Base-by-base conservation (phyloP, 768 basidiomycete species). In the Serendipita indica region DNA sequence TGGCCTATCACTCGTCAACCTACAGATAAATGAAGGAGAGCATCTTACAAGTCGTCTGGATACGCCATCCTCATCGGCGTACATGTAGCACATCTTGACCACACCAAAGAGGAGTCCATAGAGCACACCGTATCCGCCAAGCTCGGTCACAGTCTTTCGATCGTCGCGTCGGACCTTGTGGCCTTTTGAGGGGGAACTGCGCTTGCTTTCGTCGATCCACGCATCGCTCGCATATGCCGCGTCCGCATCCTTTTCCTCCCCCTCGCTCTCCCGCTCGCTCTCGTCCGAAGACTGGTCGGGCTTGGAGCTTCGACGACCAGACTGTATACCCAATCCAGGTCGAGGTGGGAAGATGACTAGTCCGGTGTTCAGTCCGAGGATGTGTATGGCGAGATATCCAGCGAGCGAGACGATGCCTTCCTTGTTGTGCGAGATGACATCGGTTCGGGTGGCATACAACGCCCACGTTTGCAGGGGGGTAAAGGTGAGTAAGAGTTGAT, bases 351-450 rank as follows among this genome's bases (percentile, higher is more conserved):
- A 77, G 33, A 93, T 67, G 32, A 91, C 69, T 0, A 88, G 85
- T 1, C 94, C 96, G 0, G 80, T 75, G 1, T 86, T 82, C 18
- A 92, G 72, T 5, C 93, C 94, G 22, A 96, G 74, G 12, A 96
- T 73, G 65, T 94, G 90, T 62, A 98, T 82, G 0, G 93, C 78
- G 16, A 97, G 76, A 69, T 98, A 98, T 3, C 96, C 94, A 83
- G 63, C 69, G 18, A 94, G 74, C 1, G 88, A 91, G 32, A 85
- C 74, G 20, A 99, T 66, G 0, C 96, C 96, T 68, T 99, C 96
- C 66, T 96, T 96, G 73, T 99, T 98, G 18, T 80, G 77, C 33
- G 79, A 81, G 33, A 97, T 63, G 2, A 93, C 46, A 33, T 76
- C 75, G 7, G 70, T 72, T 5, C 94, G 80, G 2, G 81, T 78